phyloP scores from a whole-genome alignment of 225 moss, liverwort and hornwort genomes.

The Polytrichum formosum region DNA sequence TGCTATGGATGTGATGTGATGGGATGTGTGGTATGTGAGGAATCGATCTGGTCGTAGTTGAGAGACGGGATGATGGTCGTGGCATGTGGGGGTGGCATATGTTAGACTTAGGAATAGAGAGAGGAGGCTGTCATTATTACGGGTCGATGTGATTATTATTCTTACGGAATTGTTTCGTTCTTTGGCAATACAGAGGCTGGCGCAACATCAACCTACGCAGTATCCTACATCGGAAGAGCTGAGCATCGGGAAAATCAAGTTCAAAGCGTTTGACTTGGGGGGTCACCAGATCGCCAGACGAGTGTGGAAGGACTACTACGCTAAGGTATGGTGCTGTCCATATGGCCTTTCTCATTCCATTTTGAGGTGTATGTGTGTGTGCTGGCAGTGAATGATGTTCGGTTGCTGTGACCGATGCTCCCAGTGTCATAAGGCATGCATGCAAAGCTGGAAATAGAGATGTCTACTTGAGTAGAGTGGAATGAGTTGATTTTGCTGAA shows the following conservation, averaged over 20 bases:
- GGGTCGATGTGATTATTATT: not conserved
- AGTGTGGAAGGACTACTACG: constrained; percentile 85
- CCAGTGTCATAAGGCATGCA: too few relatives aligned
- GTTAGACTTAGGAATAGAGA: not conserved
- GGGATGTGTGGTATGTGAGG: not conserved
- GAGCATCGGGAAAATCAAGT: constrained; percentile 81
- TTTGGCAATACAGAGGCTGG: constrained; percentile 51
- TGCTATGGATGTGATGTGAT: not conserved
- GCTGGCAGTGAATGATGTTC: too few relatives aligned
- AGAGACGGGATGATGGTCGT: not conserved
- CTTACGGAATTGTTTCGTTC: not conserved
- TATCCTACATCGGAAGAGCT: constrained; percentile 78
- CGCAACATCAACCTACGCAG: constrained; percentile 79
- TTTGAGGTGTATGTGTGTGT: too few relatives aligned
- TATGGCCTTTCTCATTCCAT: too few relatives aligned
- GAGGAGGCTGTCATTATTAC: not conserved
- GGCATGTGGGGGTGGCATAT: not conserved
- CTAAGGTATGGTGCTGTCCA: constrained; percentile 37
- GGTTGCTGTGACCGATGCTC: too few relatives aligned
- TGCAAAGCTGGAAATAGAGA: too few relatives aligned
- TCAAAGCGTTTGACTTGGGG: constrained; percentile 82
- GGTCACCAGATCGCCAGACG: constrained; percentile 79
- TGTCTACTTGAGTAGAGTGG: too few relatives aligned
- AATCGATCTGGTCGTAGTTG: not conserved
- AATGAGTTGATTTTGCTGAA: too few relatives aligned